Percentiles rank a stretch among this genome's conserved stretches.
phyloP scores from a whole-genome alignment of 805 yeast species.

The Saccharomycopsis javanensis region DNA sequence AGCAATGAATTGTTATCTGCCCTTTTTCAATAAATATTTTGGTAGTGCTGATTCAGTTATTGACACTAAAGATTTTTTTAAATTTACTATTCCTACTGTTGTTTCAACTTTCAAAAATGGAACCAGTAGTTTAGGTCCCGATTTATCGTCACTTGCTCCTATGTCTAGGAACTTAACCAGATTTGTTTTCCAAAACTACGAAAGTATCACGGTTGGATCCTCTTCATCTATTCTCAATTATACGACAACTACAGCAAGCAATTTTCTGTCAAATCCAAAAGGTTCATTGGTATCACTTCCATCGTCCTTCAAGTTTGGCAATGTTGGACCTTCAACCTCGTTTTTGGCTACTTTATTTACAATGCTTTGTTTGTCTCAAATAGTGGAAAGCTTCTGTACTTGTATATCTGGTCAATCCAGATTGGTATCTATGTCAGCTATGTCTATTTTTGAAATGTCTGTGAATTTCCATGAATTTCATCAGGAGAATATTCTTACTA shows the following conservation, averaged over 20 bases:
- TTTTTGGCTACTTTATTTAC: slow-evolving; percentile 51
- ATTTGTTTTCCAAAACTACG: neutral
- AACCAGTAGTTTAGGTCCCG: neutral
- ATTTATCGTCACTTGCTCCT: neutral
- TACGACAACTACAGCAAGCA: neutral
- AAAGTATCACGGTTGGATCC: neutral
- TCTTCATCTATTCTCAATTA: neutral
- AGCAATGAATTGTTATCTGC: slow-evolving; percentile 23
- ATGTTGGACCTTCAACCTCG: slow-evolving; percentile 39
- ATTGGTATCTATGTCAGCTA: slow-evolving; percentile 56
- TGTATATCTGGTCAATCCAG: slow-evolving; percentile 40
- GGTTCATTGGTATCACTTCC: neutral
- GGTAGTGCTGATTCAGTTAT: neutral
- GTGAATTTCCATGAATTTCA: slow-evolving; percentile 59
- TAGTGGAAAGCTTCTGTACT: slow-evolving; percentile 55
- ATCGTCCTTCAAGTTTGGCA: slow-evolving; percentile 5
- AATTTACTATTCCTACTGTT: neutral
- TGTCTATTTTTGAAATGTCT: slow-evolving; percentile 68
- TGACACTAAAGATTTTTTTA: neutral
- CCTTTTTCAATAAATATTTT: slow-evolving; percentile 14
- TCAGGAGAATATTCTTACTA: neutral
- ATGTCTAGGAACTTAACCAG: neutral
- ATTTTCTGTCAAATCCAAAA: neutral
- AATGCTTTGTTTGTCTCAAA: slow-evolving; percentile 50
- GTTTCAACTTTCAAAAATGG: neutral